A percentile compares a stretch with the other conserved stretches of the same genome.
These are phyloP conservation scores for Penicillium angulare DNA, from an alignment of 495 filamentous ascomycete species.

Conservation along the genomic window DNA sequence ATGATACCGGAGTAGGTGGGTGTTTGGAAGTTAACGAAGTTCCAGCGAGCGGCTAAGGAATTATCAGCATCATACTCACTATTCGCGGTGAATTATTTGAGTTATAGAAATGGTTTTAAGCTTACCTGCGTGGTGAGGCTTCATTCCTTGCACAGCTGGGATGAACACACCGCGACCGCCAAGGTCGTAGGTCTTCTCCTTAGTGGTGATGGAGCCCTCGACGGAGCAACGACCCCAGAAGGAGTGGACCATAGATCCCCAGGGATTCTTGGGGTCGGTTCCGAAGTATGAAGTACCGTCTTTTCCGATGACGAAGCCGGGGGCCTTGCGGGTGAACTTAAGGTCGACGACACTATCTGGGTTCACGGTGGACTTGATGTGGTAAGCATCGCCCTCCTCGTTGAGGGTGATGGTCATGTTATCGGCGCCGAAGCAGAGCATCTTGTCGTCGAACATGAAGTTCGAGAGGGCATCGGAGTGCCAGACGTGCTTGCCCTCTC, in stretches of 20 bases:
- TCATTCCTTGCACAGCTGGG: slow-evolving; percentile 94
- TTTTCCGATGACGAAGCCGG: slow-evolving; percentile 83
- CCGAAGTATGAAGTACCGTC: slow-evolving; percentile 83
- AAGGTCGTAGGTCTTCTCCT: slow-evolving; percentile 79
- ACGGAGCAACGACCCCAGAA: slow-evolving; percentile 89
- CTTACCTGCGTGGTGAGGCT: slow-evolving; percentile 90
- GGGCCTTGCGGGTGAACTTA: slow-evolving; percentile 69
- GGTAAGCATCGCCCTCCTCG: slow-evolving; percentile 76
- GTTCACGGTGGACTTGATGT: slow-evolving; percentile 82
- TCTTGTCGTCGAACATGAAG: slow-evolving; percentile 79
- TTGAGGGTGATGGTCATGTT: slow-evolving; percentile 79
- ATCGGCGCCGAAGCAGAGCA: slow-evolving; percentile 78
- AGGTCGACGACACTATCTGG: slow-evolving; percentile 76
- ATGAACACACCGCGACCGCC: slow-evolving; percentile 74
- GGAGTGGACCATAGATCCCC: slow-evolving; percentile 86
- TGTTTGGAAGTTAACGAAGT: slow-evolving; percentile 88
- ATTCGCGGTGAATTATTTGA: no score
- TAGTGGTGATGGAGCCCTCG: slow-evolving; percentile 80
- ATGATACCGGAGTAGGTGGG: slow-evolving; percentile 81
- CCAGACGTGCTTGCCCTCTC: slow-evolving; percentile 70
- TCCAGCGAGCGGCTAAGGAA: slow-evolving; percentile 77
- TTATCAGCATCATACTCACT: no score
- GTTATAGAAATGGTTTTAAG: neutral
- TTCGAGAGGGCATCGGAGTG: slow-evolving; percentile 72
- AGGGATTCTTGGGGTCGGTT: slow-evolving; percentile 78